Evolutionary conservation across 306 rosid genomes (phyloP), one percentile per base, ranked within the genome.

Genomic region (Sicyos edulis): DNA sequence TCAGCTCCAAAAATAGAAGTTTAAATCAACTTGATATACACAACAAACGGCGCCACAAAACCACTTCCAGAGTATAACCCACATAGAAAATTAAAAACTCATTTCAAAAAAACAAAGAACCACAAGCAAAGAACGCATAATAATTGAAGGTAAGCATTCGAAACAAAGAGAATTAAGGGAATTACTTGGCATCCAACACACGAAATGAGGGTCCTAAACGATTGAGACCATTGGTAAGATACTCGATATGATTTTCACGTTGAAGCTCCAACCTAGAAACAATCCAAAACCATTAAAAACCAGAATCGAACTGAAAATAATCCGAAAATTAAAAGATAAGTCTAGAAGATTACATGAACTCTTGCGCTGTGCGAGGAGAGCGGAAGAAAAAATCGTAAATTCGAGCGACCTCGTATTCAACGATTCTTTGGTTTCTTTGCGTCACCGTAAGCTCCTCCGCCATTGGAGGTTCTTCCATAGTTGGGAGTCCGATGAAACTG

Each of bases 101-200:
- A 5, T 69, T 49, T 49, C 13, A 32, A 7, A 49, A 49, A 15
- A 14, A 21, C 14, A 4, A 70, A n/a, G 6, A 21, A 37, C 52
- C 40, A 6, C 22, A 9, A 70, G 50, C 69, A 62, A 62, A 34
- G 50, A 62, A 22, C 37, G 50, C 50, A 62, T 37, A 8, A 37
- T 10, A 62, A 8, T 16, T 62, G 69, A 34, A 62, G 15, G 22
- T 16, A 62, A 8, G 15, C 0, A 34, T 9, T 62, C 50, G 4
- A 34, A 40, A 77, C 71, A 57, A 53, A 77, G 58, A 77, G 70
- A 45, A 45, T 45, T 3, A 10, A 45, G 50, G 65, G 55, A 60
- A 11, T 74, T 82, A 90, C 98, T 81, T 92, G 73, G 98, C 89
- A 74, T 93, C 98, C 83, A 93, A 82, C n/a, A 78, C 81, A 54